Evolutionary conservation across 176 grass and related monocot species (phyloP), one percentile per base, ranked within the genome.

Genomic region (Alloteropsis semialata): DNA sequence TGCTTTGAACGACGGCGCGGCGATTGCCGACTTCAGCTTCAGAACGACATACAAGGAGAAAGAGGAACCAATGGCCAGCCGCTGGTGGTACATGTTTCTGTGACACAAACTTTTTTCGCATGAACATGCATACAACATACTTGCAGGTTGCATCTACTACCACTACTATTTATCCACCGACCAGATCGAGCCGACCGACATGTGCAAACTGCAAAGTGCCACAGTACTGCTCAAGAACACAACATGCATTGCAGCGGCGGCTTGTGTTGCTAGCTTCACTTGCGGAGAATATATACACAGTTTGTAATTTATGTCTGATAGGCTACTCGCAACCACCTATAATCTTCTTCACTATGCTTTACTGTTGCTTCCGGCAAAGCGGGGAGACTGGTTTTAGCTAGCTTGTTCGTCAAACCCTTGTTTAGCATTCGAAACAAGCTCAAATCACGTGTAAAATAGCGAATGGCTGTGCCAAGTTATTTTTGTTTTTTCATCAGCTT

Each of bases 81-180:
- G 3, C 50, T 54, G 50, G 4, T 54, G 19, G 51, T n/a, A 45
- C 7, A 53, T 15, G 18, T 53, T 53, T 55, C 21, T 55, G 18
- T 8, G 51, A 22, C 51, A 18, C 3, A 8, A 8, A 22, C 51
- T 8, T 3, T 60, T 57, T 27, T 10, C 5, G 30, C 15, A n/a
- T 17, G 64, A 78, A 27, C 65, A 59, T 46, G 27, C 48, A 2
- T 11, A 10, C 15, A 44, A 34, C n/a, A n/a, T n/a, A n/a, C n/a
- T n/a, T n/a, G n/a, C n/a, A n/a, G n/a, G n/a, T n/a, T n/a, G n/a
- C n/a, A n/a, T n/a, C 42, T 51, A 30, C 53, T 28, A 22, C 21
- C 50, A 86, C 43, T 80, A 86, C 43, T 80, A 80, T 80, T 80
- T 65, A 42, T 65, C 7, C 81, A 73, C 86, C 81, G 74, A 84